Percentiles rank a stretch among this genome's conserved stretches.
Evolutionary conservation across 352 stramenopile genomes (phyloP).

Genomic region (Halophytophthora polymorphica): DNA sequence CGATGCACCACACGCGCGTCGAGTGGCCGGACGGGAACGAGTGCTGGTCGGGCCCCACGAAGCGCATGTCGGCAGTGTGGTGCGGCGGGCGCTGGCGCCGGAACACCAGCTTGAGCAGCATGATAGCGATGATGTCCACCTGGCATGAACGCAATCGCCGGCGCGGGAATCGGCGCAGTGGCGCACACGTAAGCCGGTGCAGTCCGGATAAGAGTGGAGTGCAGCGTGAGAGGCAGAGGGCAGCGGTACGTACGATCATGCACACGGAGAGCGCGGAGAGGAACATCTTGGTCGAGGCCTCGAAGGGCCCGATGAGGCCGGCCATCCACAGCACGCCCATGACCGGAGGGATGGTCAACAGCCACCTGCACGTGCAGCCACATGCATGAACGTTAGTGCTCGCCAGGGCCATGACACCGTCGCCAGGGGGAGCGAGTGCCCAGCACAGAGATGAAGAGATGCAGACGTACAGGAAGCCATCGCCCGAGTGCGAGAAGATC

Average conservation of each 20-base stretch:
- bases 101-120: conserved; percentile 74
- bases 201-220: too few species aligned
- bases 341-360: conserved; percentile 38
- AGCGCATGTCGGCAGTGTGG: conserved; percentile 66
- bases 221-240: too few species aligned
- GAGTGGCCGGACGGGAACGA: conserved; percentile 85
- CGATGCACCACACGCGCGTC: conserved; percentile 69
- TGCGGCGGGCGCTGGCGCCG: conserved; percentile 72
- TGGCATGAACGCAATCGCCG: conserved; percentile 16
- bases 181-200: too few species aligned
- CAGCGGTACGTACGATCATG: conserved; percentile 18
- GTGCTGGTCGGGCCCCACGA: conserved; percentile 80
- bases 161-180: too few species aligned
- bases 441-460: too few species aligned
- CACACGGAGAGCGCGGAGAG: conserved; percentile 34
- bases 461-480: conserved; percentile 73
- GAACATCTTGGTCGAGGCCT: conserved; percentile 33
- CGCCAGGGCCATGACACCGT: conserved; percentile 1
- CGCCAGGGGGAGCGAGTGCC: not conserved
- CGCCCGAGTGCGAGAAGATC: conserved; percentile 75
- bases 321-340: conserved; percentile 33
- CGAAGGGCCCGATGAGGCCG: conserved; percentile 30
- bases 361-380: conserved; percentile 19
- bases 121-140: conserved; percentile 77
- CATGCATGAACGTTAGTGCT: too few species aligned